These are phyloP conservation scores for Flaveria sonorensis DNA, from an alignment of 129 eudicot genomes.

Conservation along the genomic window DNA sequence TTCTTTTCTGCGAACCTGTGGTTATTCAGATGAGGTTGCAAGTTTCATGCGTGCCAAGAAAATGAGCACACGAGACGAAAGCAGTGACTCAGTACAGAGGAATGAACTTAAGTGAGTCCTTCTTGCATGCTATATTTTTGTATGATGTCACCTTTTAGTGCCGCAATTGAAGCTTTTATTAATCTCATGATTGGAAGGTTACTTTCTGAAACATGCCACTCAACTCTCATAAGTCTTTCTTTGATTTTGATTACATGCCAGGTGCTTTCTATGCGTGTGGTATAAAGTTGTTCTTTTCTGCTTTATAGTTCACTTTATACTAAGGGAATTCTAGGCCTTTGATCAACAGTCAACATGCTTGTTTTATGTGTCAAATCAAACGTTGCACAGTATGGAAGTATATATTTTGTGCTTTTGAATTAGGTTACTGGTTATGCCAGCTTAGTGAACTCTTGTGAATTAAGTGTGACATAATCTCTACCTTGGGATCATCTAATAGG, in stretches of 20 bases:
- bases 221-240: not conserved
- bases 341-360: no score
- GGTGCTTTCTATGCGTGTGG: not conserved
- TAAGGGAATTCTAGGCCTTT: no score
- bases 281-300: no score
- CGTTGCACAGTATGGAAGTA: no score
- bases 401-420: no score
- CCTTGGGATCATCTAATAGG: no score
- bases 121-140: not conserved
- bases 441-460: no score
- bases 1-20: slow-evolving; percentile 54
- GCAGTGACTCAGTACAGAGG: slow-evolving; percentile 33
- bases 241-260: not conserved
- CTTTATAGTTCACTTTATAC: no score
- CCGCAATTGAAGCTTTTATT: not conserved
- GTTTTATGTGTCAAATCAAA: no score
- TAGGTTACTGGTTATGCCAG: no score
- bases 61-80: slow-evolving; percentile 41
- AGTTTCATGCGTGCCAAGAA: slow-evolving; percentile 58
- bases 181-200: not conserved
- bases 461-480: no score
- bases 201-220: not conserved
- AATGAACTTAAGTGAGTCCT: slow-evolving; percentile 68
- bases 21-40: slow-evolving; percentile 67
- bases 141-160: not conserved